Base-by-base conservation (phyloP, 345 rosid genomes). In the Pistacia integerrima region DNA sequence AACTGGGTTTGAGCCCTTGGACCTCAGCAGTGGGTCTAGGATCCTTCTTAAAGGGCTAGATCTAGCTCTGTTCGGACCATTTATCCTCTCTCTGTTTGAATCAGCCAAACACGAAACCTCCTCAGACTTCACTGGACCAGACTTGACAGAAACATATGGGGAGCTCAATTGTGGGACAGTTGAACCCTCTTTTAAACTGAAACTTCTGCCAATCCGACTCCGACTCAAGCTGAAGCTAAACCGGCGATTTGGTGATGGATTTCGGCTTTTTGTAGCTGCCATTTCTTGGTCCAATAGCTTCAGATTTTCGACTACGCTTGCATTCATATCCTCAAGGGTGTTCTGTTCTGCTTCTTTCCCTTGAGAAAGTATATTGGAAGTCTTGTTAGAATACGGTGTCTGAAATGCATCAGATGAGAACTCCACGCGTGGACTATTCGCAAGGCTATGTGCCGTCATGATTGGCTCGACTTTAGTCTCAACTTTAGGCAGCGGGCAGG, bases 171-270 rank as follows among this genome's bases (percentile, higher is more conserved):
- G 86, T 63, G 86, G 88, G 74, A 76, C 80, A 28, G 85, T 35
- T 75, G 89, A 79, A 74, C 87, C 86, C 57, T 93, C 99, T 76
- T 85, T 96, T 48, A 83, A 85, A 67, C 93, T 93, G 82, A 91
- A 88, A 85, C 97, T 96, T 84, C 89, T 90, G 70, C 89, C 80
- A 82, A 90, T 81, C 76, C 84, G 87, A 67, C 93, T 81, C 76
- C 84, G 87, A 67, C 93, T 82, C 36, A 95, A 84, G 87, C 92
- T 93, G 80, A 92, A 91, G 89, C 97, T 91, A 82, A 90, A 91
- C 65, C 97, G 85, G 60, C 87, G 87, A 81, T 80, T 89, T 61
- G 97, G 89, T 65, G 97, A 87, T 22, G 73, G 76, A 56, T 80
- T 84, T 76, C 90, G 87, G 80, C 82, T 77, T 88, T 79, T 90